Percentiles rank a stretch among this genome's conserved stretches.
phyloP scores from a whole-genome alignment of 306 rosid genomes.

The Inga laurina region DNA sequence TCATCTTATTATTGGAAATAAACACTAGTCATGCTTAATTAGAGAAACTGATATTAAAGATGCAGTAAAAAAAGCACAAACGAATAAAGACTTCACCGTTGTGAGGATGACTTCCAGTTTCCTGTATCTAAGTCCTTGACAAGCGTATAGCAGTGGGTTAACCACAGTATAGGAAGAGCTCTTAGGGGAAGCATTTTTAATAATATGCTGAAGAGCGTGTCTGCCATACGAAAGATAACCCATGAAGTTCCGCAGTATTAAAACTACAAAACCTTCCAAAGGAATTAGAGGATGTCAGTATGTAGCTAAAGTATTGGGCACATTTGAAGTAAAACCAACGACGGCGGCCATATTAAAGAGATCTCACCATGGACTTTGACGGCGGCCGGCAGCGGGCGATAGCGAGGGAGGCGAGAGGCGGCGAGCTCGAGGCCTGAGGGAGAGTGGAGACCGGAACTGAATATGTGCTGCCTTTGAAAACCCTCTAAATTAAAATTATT shows the following conservation, averaged over 20 bases:
- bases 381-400: neutral
- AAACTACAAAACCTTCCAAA: neutral
- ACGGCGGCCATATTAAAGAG: neutral
- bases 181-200: conserved; percentile 42
- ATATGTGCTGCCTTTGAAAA: neutral
- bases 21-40: neutral
- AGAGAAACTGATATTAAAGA: neutral
- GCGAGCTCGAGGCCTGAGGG: neutral
- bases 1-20: neutral
- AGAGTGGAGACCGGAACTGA: neutral
- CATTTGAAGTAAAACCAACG: neutral
- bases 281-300: conserved; percentile 2
- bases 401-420: neutral
- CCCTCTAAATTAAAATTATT: neutral
- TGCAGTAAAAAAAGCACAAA: neutral
- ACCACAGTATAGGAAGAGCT: conserved; percentile 47
- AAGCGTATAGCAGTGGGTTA: conserved; percentile 60
- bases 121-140: conserved; percentile 77
- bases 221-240: conserved; percentile 62
- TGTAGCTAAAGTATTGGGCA: neutral
- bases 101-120: conserved; percentile 85
- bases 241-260: conserved; percentile 29
- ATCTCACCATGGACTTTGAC: neutral
- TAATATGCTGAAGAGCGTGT: conserved; percentile 58
- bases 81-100: conserved; percentile 35